Percentiles rank a stretch among this genome's conserved stretches.
These are phyloP conservation scores for Ustilago shanxiensis DNA, from an alignment of 1,284 basidiomycete genomes.

Conservation along the genomic window DNA sequence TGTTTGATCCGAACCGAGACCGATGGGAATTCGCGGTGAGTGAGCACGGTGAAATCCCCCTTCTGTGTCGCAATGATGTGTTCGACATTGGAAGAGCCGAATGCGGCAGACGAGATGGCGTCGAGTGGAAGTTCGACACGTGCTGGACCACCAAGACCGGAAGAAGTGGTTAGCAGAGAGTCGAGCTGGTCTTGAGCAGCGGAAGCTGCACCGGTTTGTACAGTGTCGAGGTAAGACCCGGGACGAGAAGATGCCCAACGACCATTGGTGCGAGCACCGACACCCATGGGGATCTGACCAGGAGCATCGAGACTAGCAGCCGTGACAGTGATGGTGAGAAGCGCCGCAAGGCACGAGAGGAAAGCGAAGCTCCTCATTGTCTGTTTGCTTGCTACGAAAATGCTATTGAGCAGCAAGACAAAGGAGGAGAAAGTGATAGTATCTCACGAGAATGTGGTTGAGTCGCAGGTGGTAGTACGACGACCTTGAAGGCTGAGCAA, in stretches of 20 bases:
- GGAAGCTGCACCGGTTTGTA: slow-evolving; percentile 1
- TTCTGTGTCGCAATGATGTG: slow-evolving; percentile 49
- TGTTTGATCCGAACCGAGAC: slow-evolving; percentile 61
- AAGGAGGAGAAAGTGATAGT: background rate
- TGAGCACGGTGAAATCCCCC: slow-evolving; percentile 50
- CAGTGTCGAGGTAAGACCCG: slow-evolving; percentile 26
- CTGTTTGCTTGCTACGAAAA: background rate
- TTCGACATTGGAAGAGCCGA: slow-evolving; percentile 36
- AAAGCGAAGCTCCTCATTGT: slow-evolving; percentile 40
- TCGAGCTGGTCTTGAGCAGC: slow-evolving; percentile 32
- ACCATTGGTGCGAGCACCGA: slow-evolving; percentile 31
- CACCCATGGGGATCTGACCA: slow-evolving; percentile 36
- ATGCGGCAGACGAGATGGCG: slow-evolving; percentile 38
- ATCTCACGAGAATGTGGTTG: background rate
- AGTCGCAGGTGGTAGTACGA: background rate
- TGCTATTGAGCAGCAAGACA: background rate
- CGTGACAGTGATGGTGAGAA: slow-evolving; percentile 25
- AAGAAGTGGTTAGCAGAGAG: slow-evolving; percentile 13
- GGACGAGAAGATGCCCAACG: slow-evolving; percentile 21
- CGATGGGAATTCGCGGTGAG: slow-evolving; percentile 59
- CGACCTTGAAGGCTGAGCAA: background rate
- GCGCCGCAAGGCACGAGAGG: slow-evolving; percentile 42
- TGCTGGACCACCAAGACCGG: slow-evolving; percentile 33
- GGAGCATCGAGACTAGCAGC: slow-evolving; percentile 30
- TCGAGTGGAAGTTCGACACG: slow-evolving; percentile 54